Conservation (phyloP, 805 yeast species). For the Ogataea neopini region DNA sequence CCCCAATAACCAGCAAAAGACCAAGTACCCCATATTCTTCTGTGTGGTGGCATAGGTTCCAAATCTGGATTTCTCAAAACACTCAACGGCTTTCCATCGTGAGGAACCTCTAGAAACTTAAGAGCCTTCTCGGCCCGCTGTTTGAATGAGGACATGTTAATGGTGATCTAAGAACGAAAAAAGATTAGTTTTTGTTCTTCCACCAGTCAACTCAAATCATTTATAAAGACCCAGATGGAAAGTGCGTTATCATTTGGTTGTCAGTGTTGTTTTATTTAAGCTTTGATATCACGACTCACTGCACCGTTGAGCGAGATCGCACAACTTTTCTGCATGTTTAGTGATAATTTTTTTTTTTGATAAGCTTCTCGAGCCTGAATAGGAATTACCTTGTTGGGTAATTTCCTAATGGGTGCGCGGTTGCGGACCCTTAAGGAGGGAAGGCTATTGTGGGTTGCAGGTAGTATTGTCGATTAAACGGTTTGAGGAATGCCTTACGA, state of each 20-base stretch:
- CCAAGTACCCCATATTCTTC: conserved; percentile 47
- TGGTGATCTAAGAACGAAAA: not conserved
- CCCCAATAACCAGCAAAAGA: conserved; percentile 44
- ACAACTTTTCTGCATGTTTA: not conserved
- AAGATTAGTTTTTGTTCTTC: not conserved
- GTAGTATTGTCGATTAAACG: too few relatives aligned
- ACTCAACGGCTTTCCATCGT: not conserved
- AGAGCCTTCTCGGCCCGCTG: not conserved
- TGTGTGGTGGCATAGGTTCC: conserved; percentile 42
- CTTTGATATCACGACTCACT: not conserved
- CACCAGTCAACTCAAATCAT: not conserved
- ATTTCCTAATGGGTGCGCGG: not conserved
- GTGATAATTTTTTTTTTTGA: not conserved
- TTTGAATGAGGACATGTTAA: not conserved
- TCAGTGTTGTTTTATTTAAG: not conserved
- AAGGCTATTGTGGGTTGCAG: too few relatives aligned
- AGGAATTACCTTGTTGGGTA: conserved; percentile 1
- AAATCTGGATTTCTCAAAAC: conserved; percentile 38
- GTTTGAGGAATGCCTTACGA: too few relatives aligned
- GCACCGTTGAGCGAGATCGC: not conserved
- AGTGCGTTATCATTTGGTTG: not conserved
- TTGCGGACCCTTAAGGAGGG: too few relatives aligned
- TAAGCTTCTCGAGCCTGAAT: not conserved
- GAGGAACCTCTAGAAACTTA: conserved; percentile 5
- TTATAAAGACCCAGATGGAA: too few relatives aligned